Evolutionary conservation across 495 filamentous ascomycete genomes (phyloP).

Genomic region (Penicillium pancosmium): DNA sequence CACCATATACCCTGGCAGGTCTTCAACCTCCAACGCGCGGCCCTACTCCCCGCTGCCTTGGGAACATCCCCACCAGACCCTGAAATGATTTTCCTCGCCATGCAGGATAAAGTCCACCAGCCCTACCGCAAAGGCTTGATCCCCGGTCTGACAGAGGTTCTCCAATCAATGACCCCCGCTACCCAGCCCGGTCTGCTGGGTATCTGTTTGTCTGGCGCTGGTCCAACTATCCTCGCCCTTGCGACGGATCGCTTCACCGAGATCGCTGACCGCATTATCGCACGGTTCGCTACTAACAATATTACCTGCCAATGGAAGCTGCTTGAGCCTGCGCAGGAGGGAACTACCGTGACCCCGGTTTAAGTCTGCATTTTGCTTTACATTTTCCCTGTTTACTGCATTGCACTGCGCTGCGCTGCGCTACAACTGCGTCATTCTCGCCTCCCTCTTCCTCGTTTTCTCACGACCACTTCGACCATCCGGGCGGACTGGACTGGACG

Average conservation of each 20-base stretch:
- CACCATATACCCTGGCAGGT: conserved; percentile 48
- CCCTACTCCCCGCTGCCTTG: conserved; percentile 81
- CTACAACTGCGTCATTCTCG: not conserved
- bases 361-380: conserved; percentile 17
- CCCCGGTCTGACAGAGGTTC: conserved; percentile 86
- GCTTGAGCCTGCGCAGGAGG: conserved; percentile 83
- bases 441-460: too few relatives aligned
- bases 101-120: conserved; percentile 98
- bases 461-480: too few relatives aligned
- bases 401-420: not conserved
- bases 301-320: conserved; percentile 87
- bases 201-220: conserved; percentile 90
- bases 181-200: conserved; percentile 86
- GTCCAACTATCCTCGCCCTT: conserved; percentile 90
- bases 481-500: not conserved
- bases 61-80: conserved; percentile 88
- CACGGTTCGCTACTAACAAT: conserved; percentile 62
- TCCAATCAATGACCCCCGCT: conserved; percentile 80
- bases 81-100: conserved; percentile 89
- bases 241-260: conserved; percentile 84
- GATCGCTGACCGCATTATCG: conserved; percentile 78
- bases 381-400: too few relatives aligned
- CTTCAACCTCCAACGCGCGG: conserved; percentile 92
- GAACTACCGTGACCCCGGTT: conserved; percentile 61
- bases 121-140: conserved; percentile 88